phyloP scores from a whole-genome alignment of 31 red algal genomes.

The Bonnemaisonia californica region DNA sequence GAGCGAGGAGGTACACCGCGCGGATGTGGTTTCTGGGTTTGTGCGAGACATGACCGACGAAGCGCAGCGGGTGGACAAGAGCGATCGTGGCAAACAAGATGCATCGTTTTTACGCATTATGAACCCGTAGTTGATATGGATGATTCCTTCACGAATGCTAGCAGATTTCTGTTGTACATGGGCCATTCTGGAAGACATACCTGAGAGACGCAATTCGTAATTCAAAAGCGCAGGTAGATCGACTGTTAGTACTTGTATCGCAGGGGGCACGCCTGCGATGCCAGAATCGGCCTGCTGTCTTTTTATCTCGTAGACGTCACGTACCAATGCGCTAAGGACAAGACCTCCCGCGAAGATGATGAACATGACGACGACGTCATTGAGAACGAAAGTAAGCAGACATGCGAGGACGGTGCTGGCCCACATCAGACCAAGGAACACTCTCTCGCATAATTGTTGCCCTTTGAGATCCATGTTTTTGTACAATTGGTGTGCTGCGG shows the following conservation, averaged over 20 bases:
- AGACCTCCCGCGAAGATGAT: conserved; percentile 35
- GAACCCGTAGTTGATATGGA: conserved; percentile 4
- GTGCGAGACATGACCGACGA: conserved; percentile 94
- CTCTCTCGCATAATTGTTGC: conserved; percentile 40
- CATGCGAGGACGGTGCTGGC: conserved; percentile 22
- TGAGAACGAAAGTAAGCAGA: conserved; percentile 31
- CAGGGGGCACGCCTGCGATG: not conserved
- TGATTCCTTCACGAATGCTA: conserved; percentile 33
- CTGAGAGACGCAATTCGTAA: not conserved
- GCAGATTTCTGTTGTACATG: conserved; percentile 31
- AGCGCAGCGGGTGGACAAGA: conserved; percentile 81
- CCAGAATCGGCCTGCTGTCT: too few species aligned
- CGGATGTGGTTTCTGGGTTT: conserved; percentile 57
- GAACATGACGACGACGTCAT: conserved; percentile 55
- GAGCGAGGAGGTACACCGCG: conserved; percentile 34
- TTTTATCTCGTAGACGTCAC: too few species aligned
- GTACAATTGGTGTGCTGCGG: too few species aligned
- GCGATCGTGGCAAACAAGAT: conserved; percentile 77
- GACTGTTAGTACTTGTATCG: not conserved
- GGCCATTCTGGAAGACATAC: conserved; percentile 59
- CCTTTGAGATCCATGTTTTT: conserved; percentile 61
- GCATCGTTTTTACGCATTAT: conserved; percentile 55
- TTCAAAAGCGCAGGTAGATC: not conserved
- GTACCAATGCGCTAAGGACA: conserved; percentile 26
- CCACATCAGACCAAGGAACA: conserved; percentile 57